phyloP scores from a whole-genome alignment of 257 asterid species.

The Gentiana dahurica region DNA sequence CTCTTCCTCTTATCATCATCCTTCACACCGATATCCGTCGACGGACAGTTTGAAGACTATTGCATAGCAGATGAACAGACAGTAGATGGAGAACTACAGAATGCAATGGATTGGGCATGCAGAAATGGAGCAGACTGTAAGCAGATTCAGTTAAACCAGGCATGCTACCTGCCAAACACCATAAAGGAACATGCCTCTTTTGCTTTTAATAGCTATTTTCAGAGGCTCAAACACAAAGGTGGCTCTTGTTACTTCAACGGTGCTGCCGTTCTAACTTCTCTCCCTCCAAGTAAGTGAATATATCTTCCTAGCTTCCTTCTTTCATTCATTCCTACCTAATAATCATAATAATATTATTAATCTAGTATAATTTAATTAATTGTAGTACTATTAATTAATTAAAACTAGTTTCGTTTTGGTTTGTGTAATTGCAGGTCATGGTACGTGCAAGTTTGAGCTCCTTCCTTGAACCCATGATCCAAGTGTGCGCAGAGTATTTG shows the following conservation, averaged over 20 bases:
- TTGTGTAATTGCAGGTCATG: conserved; percentile 46
- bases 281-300: conserved; percentile 58
- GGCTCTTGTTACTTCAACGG: conserved; percentile 68
- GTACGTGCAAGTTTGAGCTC: conserved; percentile 56
- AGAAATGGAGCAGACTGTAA: conserved; percentile 67
- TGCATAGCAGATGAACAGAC: conserved; percentile 88
- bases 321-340: too few species aligned
- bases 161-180: conserved; percentile 52
- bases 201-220: conserved; percentile 84
- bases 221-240: conserved; percentile 56
- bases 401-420: background rate
- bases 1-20: conserved; percentile 24
- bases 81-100: conserved; percentile 39
- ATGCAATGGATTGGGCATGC: conserved; percentile 75
- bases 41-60: conserved; percentile 58
- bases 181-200: conserved; percentile 57
- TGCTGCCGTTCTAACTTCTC: conserved; percentile 57
- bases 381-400: too few species aligned
- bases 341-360: too few species aligned
- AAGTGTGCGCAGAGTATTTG: too few species aligned
- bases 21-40: conserved; percentile 32
- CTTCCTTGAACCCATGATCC: conserved; percentile 24
- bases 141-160: conserved; percentile 23
- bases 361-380: too few species aligned
- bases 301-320: background rate